Conservation (phyloP, 2,329 filamentous ascomycete genomes). For the Sporothrix curviconia region DNA sequence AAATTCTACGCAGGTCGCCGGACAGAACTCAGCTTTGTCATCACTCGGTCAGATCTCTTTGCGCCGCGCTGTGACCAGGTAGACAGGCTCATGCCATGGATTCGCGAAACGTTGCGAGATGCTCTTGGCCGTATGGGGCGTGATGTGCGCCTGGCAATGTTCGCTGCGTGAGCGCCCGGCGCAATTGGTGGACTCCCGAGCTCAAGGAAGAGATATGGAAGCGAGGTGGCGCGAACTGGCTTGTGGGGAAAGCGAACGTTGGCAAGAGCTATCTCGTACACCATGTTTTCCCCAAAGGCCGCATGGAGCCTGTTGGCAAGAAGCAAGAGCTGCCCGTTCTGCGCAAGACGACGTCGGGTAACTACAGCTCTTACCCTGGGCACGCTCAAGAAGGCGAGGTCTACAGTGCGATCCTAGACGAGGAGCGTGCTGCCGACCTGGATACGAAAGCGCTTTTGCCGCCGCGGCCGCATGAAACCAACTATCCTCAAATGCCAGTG, state of each 20-base stretch:
- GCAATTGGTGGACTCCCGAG: conserved; percentile 83
- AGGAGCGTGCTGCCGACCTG: conserved; percentile 23
- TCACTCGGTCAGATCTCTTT: conserved; percentile 81
- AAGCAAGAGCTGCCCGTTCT: neutral
- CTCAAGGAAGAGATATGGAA: conserved; percentile 81
- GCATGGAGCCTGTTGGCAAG: conserved; percentile 32
- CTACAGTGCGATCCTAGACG: conserved; percentile 23
- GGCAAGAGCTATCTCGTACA: conserved; percentile 92
- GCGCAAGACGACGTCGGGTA: neutral
- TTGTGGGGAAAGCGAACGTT: conserved; percentile 97
- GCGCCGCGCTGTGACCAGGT: conserved; percentile 79
- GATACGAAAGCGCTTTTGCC: conserved; percentile 61
- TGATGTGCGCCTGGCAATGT: conserved; percentile 78
- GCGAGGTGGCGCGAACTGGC: conserved; percentile 81
- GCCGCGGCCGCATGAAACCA: conserved; percentile 62
- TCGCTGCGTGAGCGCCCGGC: conserved; percentile 75
- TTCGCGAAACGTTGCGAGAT: conserved; percentile 69
- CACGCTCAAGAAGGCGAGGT: conserved; percentile 20
- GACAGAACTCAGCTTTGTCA: conserved; percentile 80
- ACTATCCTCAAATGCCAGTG: conserved; percentile 77
- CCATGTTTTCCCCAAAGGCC: conserved; percentile 74
- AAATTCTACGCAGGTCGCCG: conserved; percentile 62
- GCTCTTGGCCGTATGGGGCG: conserved; percentile 62
- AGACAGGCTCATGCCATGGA: conserved; percentile 77
- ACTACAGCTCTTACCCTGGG: conserved; percentile 2